Conservation (phyloP, 768 basidiomycete genomes). For the Steccherinum ochraceum region DNA sequence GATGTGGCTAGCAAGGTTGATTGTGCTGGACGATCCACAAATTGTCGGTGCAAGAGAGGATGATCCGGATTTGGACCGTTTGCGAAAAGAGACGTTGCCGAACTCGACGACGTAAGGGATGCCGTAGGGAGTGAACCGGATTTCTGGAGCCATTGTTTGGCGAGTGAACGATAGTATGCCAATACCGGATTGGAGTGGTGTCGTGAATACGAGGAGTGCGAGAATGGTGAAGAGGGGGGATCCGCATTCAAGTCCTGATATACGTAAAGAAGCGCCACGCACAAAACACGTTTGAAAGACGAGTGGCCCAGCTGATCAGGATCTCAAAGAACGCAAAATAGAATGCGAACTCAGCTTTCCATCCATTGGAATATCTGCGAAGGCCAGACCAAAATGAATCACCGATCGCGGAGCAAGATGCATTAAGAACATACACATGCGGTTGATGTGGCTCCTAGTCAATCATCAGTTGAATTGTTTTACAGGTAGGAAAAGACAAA, state of each 20-base stretch:
- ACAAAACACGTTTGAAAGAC: neutral
- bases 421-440: too few species aligned
- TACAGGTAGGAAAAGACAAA: too few species aligned
- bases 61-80: conserved; percentile 5
- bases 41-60: conserved; percentile 6
- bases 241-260: neutral
- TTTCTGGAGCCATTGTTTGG: conserved; percentile 18
- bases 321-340: too few species aligned
- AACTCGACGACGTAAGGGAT: conserved; percentile 31
- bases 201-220: too few species aligned
- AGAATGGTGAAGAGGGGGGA: neutral
- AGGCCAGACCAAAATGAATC: too few species aligned
- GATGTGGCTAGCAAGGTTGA: neutral
- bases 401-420: too few species aligned
- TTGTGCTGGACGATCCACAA: neutral
- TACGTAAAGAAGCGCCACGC: neutral
- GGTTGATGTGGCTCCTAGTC: too few species aligned
- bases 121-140: conserved; percentile 27
- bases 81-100: conserved; percentile 26
- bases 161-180: conserved; percentile 6
- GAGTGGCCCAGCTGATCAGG: conserved; percentile 1
- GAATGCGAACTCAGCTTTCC: too few species aligned
- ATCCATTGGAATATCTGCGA: too few species aligned
- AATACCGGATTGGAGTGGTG: conserved; percentile 18
- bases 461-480: too few species aligned